Evolutionary conservation across 768 basidiomycete genomes (phyloP).

Genomic region (Mrakia frigida): DNA sequence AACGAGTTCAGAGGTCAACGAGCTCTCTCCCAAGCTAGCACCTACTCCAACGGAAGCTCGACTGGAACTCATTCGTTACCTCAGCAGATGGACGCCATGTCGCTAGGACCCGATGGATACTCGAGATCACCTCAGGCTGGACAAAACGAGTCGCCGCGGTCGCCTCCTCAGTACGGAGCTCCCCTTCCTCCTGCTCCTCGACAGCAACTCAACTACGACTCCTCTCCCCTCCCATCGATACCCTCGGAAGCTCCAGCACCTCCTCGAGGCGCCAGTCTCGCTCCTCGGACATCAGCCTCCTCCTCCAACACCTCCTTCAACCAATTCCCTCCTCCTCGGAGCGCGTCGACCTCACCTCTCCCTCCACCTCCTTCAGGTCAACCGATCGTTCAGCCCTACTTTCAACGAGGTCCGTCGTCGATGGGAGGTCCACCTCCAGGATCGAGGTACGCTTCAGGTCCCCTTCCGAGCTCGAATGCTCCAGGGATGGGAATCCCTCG

Average conservation of each 20-base stretch:
- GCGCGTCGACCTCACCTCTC: background rate
- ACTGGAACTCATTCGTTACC: background rate
- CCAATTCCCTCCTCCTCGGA: constrained; percentile 24
- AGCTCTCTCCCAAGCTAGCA: constrained; percentile 24
- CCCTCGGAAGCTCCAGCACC: background rate
- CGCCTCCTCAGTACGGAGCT: constrained; percentile 21
- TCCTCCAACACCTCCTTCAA: constrained; percentile 14
- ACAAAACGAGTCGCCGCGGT: background rate
- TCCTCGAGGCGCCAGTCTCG: constrained; percentile 22
- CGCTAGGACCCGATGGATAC: constrained; percentile 11
- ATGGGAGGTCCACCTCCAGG: background rate
- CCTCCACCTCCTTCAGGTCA: background rate
- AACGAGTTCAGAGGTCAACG: constrained; percentile 4
- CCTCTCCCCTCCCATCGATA: background rate
- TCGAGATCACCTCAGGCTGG: constrained; percentile 2
- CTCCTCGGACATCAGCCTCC: background rate
- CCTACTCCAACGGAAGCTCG: constrained; percentile 28
- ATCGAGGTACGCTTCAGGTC: background rate
- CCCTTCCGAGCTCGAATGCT: background rate
- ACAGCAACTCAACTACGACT: background rate
- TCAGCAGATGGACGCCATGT: constrained; percentile 30
- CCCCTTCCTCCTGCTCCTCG: background rate
- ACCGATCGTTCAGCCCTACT: constrained; percentile 8
- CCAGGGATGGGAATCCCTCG: constrained; percentile 2
- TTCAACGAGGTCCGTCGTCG: constrained; percentile 2